Evolutionary conservation across 2,329 filamentous ascomycete genomes (phyloP).

Genomic region (Rachicladosporium sp.): DNA sequence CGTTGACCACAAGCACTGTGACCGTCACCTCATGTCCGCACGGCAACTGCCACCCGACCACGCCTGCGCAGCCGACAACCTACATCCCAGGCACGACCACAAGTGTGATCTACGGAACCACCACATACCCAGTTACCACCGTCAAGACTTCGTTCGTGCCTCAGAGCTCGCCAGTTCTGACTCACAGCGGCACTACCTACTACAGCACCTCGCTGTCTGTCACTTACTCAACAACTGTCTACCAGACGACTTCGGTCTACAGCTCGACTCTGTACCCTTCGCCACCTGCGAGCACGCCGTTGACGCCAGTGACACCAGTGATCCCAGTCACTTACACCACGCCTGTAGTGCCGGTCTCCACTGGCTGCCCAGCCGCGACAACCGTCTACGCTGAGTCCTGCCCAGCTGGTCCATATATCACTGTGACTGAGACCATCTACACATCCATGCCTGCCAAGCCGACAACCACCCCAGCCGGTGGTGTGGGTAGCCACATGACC

Average conservation of each 20-base stretch:
- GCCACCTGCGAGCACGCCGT: neutral
- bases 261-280: constrained; percentile 1
- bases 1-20: constrained; percentile 3
- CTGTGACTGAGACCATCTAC: constrained; percentile 5
- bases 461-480: neutral
- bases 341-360: neutral
- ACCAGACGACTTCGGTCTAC: constrained; percentile 3
- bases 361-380: neutral
- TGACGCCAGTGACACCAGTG: constrained; percentile 1
- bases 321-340: neutral
- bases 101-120: constrained; percentile 4
- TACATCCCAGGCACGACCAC: constrained; percentile 3
- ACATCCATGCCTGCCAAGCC: constrained; percentile 2
- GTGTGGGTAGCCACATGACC: neutral
- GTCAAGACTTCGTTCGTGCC: constrained; percentile 4
- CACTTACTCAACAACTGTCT: constrained; percentile 3
- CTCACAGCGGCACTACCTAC: constrained; percentile 4
- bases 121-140: constrained; percentile 2
- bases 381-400: constrained; percentile 1
- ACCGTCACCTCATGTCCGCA: constrained; percentile 5
- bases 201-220: constrained; percentile 6
- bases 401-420: constrained; percentile 1
- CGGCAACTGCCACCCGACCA: neutral
- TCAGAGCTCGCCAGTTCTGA: constrained; percentile 5
- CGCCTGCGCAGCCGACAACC: constrained; percentile 2